These are phyloP conservation scores for Populus deltoides DNA, from an alignment of 345 rosid species.

Conservation along the genomic window DNA sequence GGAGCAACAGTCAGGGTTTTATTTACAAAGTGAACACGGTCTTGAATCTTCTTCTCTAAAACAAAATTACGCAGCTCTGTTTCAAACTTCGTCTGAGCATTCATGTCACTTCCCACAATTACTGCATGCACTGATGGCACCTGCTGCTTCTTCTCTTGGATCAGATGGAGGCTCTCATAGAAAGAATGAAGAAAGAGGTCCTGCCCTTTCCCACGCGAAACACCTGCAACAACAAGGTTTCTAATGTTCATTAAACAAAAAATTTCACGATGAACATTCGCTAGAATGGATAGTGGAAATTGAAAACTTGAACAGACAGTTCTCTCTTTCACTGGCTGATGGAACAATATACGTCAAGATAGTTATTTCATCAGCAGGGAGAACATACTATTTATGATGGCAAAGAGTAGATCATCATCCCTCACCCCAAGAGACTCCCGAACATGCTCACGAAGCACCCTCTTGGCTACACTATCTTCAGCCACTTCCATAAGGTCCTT, in stretches of 20 bases:
- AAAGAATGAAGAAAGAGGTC: conserved; percentile 28
- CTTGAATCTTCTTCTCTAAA: conserved; percentile 21
- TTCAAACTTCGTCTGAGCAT: conserved; percentile 34
- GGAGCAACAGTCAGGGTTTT: conserved; percentile 35
- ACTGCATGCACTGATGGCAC: conserved; percentile 33
- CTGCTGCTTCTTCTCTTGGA: conserved; percentile 25
- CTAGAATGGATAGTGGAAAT: background rate
- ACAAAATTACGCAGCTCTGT: conserved; percentile 30
- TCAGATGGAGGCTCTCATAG: conserved; percentile 26
- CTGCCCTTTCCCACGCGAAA: conserved; percentile 36
- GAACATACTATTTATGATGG: conserved; percentile 72
- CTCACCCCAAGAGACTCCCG: conserved; percentile 79
- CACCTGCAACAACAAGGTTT: conserved; percentile 17
- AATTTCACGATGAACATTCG: background rate
- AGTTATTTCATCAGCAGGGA: background rate
- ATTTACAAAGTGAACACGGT: conserved; percentile 33
- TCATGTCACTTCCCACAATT: conserved; percentile 32
- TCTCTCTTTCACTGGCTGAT: background rate
- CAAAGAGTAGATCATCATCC: conserved; percentile 76
- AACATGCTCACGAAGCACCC: conserved; percentile 78
- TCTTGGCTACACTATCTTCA: conserved; percentile 73
- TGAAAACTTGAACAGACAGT: background rate
- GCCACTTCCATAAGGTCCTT: conserved; percentile 93
- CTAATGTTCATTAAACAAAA: background rate
- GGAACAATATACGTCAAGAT: background rate